A percentile compares a stretch with the other conserved stretches of the same genome.
phyloP scores from a whole-genome alignment of 1,139 yeast species.

The Oligophagozyma castellii region DNA sequence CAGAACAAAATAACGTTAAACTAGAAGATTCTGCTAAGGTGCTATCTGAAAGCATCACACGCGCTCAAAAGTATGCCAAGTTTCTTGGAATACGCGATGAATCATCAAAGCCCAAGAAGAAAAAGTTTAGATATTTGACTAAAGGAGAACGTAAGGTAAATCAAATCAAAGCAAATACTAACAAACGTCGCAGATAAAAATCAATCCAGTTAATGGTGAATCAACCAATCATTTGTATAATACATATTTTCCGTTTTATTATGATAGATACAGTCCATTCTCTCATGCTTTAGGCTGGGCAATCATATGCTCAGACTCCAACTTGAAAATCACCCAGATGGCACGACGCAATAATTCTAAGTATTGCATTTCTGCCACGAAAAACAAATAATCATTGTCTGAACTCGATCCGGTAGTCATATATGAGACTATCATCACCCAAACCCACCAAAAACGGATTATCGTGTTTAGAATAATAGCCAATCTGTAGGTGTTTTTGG shows the following conservation, averaged over 20 bases:
- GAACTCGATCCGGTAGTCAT: constrained; percentile 2
- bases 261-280: too few species aligned
- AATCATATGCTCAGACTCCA: constrained; percentile 54
- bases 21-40: constrained; percentile 46
- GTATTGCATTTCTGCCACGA: constrained; percentile 47
- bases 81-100: constrained; percentile 34
- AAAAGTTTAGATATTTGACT: constrained; percentile 77
- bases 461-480: constrained; percentile 48
- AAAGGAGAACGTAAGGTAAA: constrained; percentile 64
- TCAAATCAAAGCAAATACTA: constrained; percentile 37
- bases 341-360: constrained; percentile 73
- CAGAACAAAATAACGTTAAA: constrained; percentile 51
- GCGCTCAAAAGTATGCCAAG: constrained; percentile 64
- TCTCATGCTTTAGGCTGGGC: too few species aligned
- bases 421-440: constrained; percentile 26
- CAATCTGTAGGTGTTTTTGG: constrained; percentile 31
- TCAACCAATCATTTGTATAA: too few species aligned
- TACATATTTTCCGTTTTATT: too few species aligned
- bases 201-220: not conserved
- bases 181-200: constrained; percentile 25
- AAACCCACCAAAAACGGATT: constrained; percentile 65
- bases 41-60: constrained; percentile 46
- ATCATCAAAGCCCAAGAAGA: constrained; percentile 36
- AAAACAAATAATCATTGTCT: constrained; percentile 22
- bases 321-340: constrained; percentile 76